Conservation (phyloP, 306 rosid genomes). For the Quercus aquifolioides region DNA sequence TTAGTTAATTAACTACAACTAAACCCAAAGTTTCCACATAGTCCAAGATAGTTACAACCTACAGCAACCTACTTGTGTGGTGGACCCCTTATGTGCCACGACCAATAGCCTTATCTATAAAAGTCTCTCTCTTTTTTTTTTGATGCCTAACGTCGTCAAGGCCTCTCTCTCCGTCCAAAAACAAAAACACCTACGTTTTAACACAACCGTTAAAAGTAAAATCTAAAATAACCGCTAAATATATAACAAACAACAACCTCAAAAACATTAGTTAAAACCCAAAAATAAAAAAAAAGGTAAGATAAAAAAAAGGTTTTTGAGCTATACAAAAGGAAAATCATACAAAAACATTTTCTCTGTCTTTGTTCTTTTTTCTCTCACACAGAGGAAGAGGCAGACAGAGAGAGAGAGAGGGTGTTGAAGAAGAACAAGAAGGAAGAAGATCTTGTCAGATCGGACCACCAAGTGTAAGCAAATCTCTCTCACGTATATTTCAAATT, state of each 20-base stretch:
- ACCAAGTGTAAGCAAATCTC: slow-evolving; percentile 29
- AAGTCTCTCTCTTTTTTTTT: not conserved
- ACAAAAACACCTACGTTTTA: too few relatives aligned
- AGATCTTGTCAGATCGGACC: slow-evolving; percentile 71
- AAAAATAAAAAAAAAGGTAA: slow-evolving; percentile 27
- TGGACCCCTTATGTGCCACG: too few relatives aligned
- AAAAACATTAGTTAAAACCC: slow-evolving; percentile 31
- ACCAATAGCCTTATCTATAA: too few relatives aligned
- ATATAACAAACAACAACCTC: not conserved
- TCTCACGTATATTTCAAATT: slow-evolving; percentile 24
- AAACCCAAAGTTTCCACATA: too few relatives aligned
- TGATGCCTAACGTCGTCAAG: not conserved
- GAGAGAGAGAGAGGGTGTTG: slow-evolving; percentile 3
- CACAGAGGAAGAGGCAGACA: not conserved
- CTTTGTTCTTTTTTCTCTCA: slow-evolving; percentile 22
- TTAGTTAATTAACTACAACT: too few relatives aligned
- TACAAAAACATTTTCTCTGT: slow-evolving; percentile 31
- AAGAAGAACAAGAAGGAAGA: slow-evolving; percentile 17
- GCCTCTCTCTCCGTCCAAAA: not conserved
- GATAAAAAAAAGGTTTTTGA: slow-evolving; percentile 13
- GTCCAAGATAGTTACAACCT: too few relatives aligned
- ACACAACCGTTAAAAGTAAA: not conserved
- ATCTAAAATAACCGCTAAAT: not conserved
- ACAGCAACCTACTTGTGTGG: too few relatives aligned
- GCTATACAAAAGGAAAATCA: slow-evolving; percentile 40